Evolutionary conservation across 192 early-diverging fungal species (phyloP).

Genomic region (Backusella psychrophila): DNA sequence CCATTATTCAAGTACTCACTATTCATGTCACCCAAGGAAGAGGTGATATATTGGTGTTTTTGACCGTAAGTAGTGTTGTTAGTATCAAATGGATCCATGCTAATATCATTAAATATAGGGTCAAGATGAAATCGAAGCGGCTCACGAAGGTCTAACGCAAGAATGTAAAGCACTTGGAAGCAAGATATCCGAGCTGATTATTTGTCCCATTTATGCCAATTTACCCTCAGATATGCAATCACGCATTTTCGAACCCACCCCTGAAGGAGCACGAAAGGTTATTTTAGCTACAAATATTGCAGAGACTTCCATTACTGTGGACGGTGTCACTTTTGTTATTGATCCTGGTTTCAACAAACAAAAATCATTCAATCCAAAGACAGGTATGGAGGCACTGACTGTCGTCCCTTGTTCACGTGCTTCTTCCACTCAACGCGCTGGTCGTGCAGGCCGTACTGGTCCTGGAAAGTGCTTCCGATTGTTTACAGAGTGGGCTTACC

Average conservation of each 20-base stretch:
- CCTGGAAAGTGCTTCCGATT: constrained; percentile 97
- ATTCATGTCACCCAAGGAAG: constrained; percentile 87
- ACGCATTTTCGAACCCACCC: constrained; percentile 96
- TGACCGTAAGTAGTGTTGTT: constrained; percentile 61
- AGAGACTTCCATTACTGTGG: constrained; percentile 97
- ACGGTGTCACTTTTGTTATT: constrained; percentile 96
- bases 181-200: constrained; percentile 85
- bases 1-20: constrained; percentile 88
- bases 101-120: constrained; percentile 42
- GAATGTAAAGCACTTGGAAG: constrained; percentile 81
- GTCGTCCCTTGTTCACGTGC: constrained; percentile 95
- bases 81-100: not conserved
- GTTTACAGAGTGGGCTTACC: constrained; percentile 89
- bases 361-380: constrained; percentile 90
- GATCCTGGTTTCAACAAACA: constrained; percentile 99
- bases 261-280: constrained; percentile 90
- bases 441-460: constrained; percentile 93
- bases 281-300: constrained; percentile 99
- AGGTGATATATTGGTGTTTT: constrained; percentile 94
- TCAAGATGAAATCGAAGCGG: constrained; percentile 97
- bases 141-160: constrained; percentile 75
- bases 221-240: constrained; percentile 95
- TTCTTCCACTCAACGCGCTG: constrained; percentile 90
- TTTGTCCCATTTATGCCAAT: constrained; percentile 96
- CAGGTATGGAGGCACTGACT: constrained; percentile 95